Evolutionary conservation across 1,284 basidiomycete species (phyloP), one percentile per base, ranked within the genome.

Genomic region (Mycosarcoma mackinlayi): DNA sequence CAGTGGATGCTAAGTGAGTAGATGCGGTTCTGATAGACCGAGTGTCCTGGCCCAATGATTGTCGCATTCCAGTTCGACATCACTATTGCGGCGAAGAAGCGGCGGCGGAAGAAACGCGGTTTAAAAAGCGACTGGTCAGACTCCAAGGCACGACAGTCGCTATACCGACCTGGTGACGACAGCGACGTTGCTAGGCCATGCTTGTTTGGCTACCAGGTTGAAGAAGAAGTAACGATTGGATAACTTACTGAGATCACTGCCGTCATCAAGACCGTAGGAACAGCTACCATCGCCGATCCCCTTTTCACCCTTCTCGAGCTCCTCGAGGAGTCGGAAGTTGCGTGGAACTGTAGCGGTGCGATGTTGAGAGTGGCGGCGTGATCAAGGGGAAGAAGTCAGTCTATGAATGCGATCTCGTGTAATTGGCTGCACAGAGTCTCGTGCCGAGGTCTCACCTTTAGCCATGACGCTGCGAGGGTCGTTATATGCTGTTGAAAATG

Each of bases 61-160:
- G 96, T 98, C 37, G 94, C 95, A 82, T 96, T 98, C 95, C 95
- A 98, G 83, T 94, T 88, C 84, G 89, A 92, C 95, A 98, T 98
- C 65, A 78, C 77, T 80, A 50, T 45, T 18, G 11, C 27, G 24
- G 4, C 6, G 24, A 51, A 21, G 19, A 13, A 7, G 30, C 38
- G 31, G 19, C 21, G 41, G 21, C 14, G 14, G 35, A 11, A 54
- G 10, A 18, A 19, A 27, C n/a, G n/a, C 13, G 6, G 21, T 19
- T 27, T 16, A 6, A 16, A 33, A 11, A 27, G 19, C 34, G 13
- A 8, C 24, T 19, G 4, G 38, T 51, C n/a, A 51, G 49, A 18
- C 11, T 5, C 34, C 7, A 35, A 16, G 1, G n/a, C n/a, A n/a
- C n/a, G n/a, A n/a, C n/a, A n/a, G n/a, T n/a, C n/a, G n/a, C n/a